A percentile compares a stretch with the other conserved stretches of the same genome.
Evolutionary conservation across 2,329 filamentous ascomycete species (phyloP).

Genomic region (Verruconis gallopava): DNA sequence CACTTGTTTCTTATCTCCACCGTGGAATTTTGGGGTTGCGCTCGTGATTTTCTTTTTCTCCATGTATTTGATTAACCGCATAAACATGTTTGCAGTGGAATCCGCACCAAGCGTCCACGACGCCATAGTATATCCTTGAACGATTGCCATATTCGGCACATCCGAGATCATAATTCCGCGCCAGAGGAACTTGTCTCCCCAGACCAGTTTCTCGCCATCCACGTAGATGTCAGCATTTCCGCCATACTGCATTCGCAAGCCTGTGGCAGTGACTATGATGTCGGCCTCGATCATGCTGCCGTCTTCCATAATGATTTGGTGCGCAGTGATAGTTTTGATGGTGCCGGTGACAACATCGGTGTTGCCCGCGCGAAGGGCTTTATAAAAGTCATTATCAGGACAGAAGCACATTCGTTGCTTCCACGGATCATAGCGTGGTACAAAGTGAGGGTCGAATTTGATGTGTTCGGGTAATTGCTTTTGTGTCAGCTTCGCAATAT

Average conservation of each 20-base stretch:
- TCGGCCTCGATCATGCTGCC: constrained; percentile 39
- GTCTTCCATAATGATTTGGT: constrained; percentile 26
- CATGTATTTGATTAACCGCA: constrained; percentile 41
- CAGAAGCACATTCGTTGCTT: constrained; percentile 64
- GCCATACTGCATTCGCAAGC: constrained; percentile 42
- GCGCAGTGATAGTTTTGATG: constrained; percentile 37
- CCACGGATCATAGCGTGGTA: constrained; percentile 40
- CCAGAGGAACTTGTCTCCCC: constrained; percentile 44
- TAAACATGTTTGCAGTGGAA: constrained; percentile 35
- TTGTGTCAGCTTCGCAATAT: constrained; percentile 35
- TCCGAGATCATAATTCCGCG: constrained; percentile 48
- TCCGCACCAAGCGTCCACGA: constrained; percentile 53
- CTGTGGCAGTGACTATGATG: constrained; percentile 53
- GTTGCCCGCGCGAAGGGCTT: constrained; percentile 36
- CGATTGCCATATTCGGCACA: constrained; percentile 46
- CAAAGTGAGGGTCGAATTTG: constrained; percentile 31
- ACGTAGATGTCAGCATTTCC: constrained; percentile 39
- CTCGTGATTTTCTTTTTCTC: constrained; percentile 26
- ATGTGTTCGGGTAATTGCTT: constrained; percentile 37
- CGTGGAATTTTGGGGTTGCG: constrained; percentile 31
- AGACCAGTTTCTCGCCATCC: constrained; percentile 35
- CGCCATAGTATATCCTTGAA: constrained; percentile 47
- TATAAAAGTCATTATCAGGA: constrained; percentile 48
- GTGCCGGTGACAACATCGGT: constrained; percentile 41
- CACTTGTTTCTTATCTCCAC: constrained; percentile 21